Conservation (phyloP, 192 early-diverging fungal genomes). For the Coemansia sp. region DNA sequence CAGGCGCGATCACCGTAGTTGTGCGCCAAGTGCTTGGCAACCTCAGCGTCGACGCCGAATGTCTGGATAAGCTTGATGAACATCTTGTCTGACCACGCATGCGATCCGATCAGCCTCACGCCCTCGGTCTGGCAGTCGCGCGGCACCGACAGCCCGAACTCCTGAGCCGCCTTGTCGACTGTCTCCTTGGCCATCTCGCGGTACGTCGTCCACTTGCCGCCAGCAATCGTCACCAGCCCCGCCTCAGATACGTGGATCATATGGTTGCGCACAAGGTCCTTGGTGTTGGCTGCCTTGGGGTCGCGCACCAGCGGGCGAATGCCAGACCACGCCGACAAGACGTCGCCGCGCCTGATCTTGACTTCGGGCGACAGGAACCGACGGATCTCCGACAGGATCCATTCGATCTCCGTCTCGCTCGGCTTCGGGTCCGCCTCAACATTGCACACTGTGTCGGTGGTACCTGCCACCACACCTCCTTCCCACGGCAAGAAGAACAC, state of each 20-base stretch:
- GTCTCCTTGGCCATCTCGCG: slow-evolving; percentile 96
- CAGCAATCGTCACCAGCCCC: slow-evolving; percentile 91
- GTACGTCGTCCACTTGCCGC: slow-evolving; percentile 99
- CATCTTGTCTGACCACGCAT: slow-evolving; percentile 88
- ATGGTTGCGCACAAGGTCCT: slow-evolving; percentile 93
- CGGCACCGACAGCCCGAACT: slow-evolving; percentile 68
- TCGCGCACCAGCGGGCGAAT: slow-evolving; percentile 97
- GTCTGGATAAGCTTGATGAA: slow-evolving; percentile 95
- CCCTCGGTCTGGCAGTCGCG: slow-evolving; percentile 76
- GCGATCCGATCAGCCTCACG: slow-evolving; percentile 80
- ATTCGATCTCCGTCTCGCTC: slow-evolving; percentile 90
- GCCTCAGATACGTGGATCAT: slow-evolving; percentile 87
- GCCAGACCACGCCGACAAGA: slow-evolving; percentile 97
- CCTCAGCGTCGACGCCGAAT: slow-evolving; percentile 90
- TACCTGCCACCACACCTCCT: slow-evolving; percentile 93
- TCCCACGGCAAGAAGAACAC: slow-evolving; percentile 99
- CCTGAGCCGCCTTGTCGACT: slow-evolving; percentile 81
- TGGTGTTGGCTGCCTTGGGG: slow-evolving; percentile 89
- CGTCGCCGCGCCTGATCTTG: slow-evolving; percentile 95
- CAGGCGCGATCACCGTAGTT: slow-evolving; percentile 95
- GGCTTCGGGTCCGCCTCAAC: slow-evolving; percentile 86
- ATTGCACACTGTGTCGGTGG: slow-evolving; percentile 88
- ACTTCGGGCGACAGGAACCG: slow-evolving; percentile 90
- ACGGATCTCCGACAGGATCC: slow-evolving; percentile 91
- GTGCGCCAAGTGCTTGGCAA: slow-evolving; percentile 87